Evolutionary conservation across 805 yeast genomes (phyloP), one percentile per base, ranked within the genome.

Genomic region (Cyberlindnera xylosilytica): DNA sequence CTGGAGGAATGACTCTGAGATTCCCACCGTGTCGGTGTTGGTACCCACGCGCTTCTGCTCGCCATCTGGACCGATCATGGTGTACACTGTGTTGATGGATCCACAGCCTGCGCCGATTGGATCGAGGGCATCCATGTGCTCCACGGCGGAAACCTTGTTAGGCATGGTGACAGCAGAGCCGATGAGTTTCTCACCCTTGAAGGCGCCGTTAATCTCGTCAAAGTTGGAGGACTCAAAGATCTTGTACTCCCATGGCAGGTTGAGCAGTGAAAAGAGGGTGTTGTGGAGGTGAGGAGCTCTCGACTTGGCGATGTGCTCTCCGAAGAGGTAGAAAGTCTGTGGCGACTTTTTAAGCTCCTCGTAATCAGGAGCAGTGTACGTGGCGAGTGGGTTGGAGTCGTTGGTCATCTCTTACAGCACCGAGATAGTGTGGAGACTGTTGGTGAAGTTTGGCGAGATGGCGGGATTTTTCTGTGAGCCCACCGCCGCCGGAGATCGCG

Each of bases 91-190:
- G 47, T 55, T 55, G 38, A 55, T 55, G 16, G 60, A 52, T 3
- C 60, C 57, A 48, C 60, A 55, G 2, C 53, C 60, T 20, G 46
- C 30, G 8, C 60, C 60, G 12, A 55, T 53, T 8, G 44, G 7
- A 32, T 55, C 60, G 2, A 53, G 31, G 11, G 37, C 40, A 36
- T 53, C 60, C 39, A 55, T 51, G 24, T 49, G 44, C 18, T 39
- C 27, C 6, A 50, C 47, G 7, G 56, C 58, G 22, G 41, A 33
- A 13, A 55, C 56, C 35, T 55, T 55, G 30, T 55, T 55, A 1
- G 60, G 60, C 60, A 55, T 55, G 1, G 60, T 55, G 4, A 55
- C 45, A 2, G 60, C 60, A 34, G 51, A 39, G 1, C 60, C 60
- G 3, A 51, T 49, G 15, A 55, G 37, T 2, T 36, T 10, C 31